Percentiles rank a stretch among this genome's conserved stretches.
Conservation (phyloP, 2,329 filamentous ascomycete species). For the Aspergillus fijiensis region DNA sequence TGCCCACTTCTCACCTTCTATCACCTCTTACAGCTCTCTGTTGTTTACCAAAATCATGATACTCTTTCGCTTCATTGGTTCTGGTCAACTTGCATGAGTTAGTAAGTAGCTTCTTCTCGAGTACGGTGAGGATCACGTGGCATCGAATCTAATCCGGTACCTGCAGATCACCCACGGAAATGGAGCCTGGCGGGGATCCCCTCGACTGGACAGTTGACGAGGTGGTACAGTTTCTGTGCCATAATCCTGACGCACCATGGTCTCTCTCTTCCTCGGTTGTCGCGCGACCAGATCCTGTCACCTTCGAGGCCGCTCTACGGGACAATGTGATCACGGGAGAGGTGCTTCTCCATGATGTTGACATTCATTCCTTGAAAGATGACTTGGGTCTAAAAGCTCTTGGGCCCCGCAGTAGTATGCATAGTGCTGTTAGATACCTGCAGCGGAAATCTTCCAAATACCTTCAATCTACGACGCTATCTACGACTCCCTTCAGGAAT, state of each 20-base stretch:
- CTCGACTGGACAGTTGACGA: constrained; percentile 69
- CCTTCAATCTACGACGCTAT: not conserved
- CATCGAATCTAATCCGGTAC: not conserved
- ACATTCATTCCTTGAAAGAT: constrained; percentile 50
- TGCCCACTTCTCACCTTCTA: not conserved
- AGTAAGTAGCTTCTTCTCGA: not conserved
- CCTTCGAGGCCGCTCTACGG: constrained; percentile 57
- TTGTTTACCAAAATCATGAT: not conserved
- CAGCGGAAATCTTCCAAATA: constrained; percentile 54
- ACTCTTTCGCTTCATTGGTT: not conserved
- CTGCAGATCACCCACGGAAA: constrained; percentile 13
- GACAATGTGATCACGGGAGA: constrained; percentile 67
- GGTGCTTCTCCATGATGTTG: constrained; percentile 59
- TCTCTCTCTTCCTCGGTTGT: constrained; percentile 27
- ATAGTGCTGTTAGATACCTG: constrained; percentile 59
- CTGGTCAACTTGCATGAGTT: not conserved
- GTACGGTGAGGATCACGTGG: not conserved
- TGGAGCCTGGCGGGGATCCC: constrained; percentile 58
- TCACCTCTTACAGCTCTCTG: not conserved
- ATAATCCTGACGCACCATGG: constrained; percentile 48
- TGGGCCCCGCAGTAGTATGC: constrained; percentile 59
- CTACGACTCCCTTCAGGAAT: constrained; percentile 29
- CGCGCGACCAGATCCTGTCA: constrained; percentile 52
- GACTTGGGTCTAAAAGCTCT: constrained; percentile 59
- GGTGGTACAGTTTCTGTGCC: constrained; percentile 66